phyloP scores from a whole-genome alignment of 176 grass and related monocot genomes.

The Panicum miliaceum region DNA sequence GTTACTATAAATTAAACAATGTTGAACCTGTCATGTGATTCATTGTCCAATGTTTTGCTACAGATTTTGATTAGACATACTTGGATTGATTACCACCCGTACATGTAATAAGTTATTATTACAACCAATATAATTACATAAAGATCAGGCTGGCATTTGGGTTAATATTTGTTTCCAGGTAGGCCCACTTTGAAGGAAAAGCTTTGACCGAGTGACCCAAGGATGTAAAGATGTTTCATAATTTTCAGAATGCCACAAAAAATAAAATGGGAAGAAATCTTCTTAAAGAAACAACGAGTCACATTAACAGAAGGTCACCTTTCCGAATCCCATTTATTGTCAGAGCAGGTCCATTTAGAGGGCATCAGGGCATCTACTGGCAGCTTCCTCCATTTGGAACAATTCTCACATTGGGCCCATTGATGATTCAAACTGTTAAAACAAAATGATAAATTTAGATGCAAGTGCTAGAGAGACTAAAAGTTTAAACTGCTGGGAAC shows the following conservation, averaged over 20 bases:
- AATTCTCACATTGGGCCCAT: slow-evolving; percentile 93
- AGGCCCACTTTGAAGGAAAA: background rate
- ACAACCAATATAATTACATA: background rate
- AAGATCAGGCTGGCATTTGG: background rate
- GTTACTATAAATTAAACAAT: background rate
- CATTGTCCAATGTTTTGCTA: background rate
- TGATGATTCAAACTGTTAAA: slow-evolving; percentile 76
- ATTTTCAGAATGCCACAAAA: background rate
- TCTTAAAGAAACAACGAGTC: slow-evolving; percentile 24
- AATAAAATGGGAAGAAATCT: background rate
- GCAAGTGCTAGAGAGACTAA: background rate
- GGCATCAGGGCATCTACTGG: slow-evolving; percentile 78
- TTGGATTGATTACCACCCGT: background rate
- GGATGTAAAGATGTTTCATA: slow-evolving; percentile 11
- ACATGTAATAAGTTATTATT: background rate
- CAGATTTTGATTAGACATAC: slow-evolving; percentile 32
- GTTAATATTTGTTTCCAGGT: background rate
- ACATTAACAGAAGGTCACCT: slow-evolving; percentile 46
- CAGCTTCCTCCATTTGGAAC: slow-evolving; percentile 92
- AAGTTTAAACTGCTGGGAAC: background rate
- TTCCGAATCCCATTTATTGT: slow-evolving; percentile 91
- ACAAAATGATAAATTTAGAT: slow-evolving; percentile 39
- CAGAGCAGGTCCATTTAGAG: slow-evolving; percentile 82
- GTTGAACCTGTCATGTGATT: background rate
- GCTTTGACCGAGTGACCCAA: background rate